Conservation (phyloP, 2,329 filamentous ascomycete species). For the Lachnellula occidentalis region DNA sequence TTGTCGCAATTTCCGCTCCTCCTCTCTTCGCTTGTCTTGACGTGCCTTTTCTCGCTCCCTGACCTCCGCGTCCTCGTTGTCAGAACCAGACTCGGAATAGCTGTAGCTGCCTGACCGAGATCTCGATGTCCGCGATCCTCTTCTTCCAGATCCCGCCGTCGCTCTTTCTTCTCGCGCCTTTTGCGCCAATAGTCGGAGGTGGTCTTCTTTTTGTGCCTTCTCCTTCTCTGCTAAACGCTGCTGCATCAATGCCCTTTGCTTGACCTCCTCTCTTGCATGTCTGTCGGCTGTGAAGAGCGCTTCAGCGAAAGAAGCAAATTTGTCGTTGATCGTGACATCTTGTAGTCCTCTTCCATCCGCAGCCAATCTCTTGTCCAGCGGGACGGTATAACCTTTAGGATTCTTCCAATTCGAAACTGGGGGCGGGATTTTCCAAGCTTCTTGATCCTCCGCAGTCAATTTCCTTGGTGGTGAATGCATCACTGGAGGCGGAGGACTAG, state of each 20-base stretch:
- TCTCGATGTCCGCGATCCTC: slow-evolving; percentile 32
- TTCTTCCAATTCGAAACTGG: slow-evolving; percentile 99
- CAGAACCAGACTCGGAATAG: slow-evolving; percentile 41
- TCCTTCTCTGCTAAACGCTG: slow-evolving; percentile 95
- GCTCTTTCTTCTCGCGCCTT: slow-evolving; percentile 82
- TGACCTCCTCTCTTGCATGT: slow-evolving; percentile 91
- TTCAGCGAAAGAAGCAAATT: slow-evolving; percentile 94
- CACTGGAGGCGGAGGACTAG: slow-evolving; percentile 85
- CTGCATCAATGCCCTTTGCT: slow-evolving; percentile 89
- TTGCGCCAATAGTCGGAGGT: slow-evolving; percentile 79
- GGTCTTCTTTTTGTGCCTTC: slow-evolving; percentile 89
- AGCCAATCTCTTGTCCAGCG: slow-evolving; percentile 89
- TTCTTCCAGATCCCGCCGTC: slow-evolving; percentile 44
- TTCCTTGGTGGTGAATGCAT: slow-evolving; percentile 95
- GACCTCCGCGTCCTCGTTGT: slow-evolving; percentile 56
- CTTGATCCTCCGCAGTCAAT: slow-evolving; percentile 92
- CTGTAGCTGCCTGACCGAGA: slow-evolving; percentile 46
- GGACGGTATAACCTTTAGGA: slow-evolving; percentile 94
- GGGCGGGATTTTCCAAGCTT: slow-evolving; percentile 88
- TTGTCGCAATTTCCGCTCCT: slow-evolving; percentile 85
- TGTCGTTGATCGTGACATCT: slow-evolving; percentile 95
- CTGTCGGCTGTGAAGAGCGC: slow-evolving; percentile 90
- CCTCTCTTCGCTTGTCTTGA: slow-evolving; percentile 71
- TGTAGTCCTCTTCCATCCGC: slow-evolving; percentile 88
- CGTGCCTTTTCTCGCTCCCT: slow-evolving; percentile 73